Evolutionary conservation across 768 basidiomycete genomes (phyloP), one percentile per base, ranked within the genome.

Genomic region (Galerina marginata): DNA sequence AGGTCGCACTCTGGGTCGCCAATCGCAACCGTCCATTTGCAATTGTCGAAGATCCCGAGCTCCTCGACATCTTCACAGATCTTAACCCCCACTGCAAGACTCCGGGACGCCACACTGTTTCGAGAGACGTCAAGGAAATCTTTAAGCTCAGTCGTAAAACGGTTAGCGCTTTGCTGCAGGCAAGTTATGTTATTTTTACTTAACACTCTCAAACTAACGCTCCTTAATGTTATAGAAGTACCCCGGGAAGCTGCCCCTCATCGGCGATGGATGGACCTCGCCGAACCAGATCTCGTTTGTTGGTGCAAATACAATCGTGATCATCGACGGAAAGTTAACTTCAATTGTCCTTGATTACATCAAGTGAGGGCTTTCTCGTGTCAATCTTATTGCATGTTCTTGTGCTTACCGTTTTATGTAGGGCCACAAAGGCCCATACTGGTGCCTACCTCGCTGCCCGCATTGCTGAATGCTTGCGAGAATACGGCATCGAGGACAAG

Each of bases 401-500:
- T 20, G 20, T 40, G 39, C 20, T 38, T 42, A 25, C 5, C 33
- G 7, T 37, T 26, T 20, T 16, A 38, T 29, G 36, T 52, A 70
- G 69, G 39, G 51, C 59, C 0, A 54, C 37, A 6, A 58, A 50
- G 5, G 47, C 46, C 2, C 59, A 60, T 16, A 60, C 54, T 7
- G 59, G 59, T 12, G 37, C 16, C 15, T 55, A 60, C 50, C 44
- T 60, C 3, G 59, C 59, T 2, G 59, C 37, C 4, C 36, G 37
- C 2, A 40, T 60, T 23, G 53, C 53, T 6, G 54, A 60, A 23
- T 49, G 47, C 57, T 29, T 25, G 2, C 10, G 65, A 0, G 61
- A 71, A 0, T 77, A 69, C 57, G 63, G 69, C 0, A 67, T 79
- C 6, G 46, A 61, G 9, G 48, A 71, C 23, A 76, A 76, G 71